Evolutionary conservation across 2,329 filamentous ascomycete genomes (phyloP).

Genomic region (Penicillium sp.): DNA sequence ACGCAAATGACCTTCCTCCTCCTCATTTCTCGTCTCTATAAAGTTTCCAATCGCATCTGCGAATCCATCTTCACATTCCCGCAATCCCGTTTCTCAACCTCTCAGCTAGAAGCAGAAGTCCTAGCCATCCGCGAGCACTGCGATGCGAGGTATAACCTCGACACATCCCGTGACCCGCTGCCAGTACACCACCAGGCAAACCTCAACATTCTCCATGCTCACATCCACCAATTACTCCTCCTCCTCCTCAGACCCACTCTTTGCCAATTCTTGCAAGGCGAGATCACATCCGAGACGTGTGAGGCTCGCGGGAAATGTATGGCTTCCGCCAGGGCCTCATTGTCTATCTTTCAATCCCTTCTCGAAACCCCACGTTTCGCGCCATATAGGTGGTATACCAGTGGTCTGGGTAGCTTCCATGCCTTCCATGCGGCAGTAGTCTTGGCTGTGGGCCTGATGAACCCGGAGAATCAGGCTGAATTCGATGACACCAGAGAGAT

Average conservation of each 20-base stretch:
- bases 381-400: constrained; percentile 47
- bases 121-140: constrained; percentile 37
- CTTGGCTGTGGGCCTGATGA: constrained; percentile 34
- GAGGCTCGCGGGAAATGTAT: constrained; percentile 39
- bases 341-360: constrained; percentile 40
- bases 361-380: constrained; percentile 37
- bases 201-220: constrained; percentile 46
- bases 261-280: constrained; percentile 38
- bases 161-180: constrained; percentile 31
- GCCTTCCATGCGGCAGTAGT: constrained; percentile 47
- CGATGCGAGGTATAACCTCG: constrained; percentile 35
- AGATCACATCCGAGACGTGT: constrained; percentile 36
- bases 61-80: constrained; percentile 38
- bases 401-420: constrained; percentile 46
- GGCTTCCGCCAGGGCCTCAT: constrained; percentile 38
- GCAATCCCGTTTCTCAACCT: constrained; percentile 26
- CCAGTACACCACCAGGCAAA: constrained; percentile 44
- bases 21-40: constrained; percentile 42
- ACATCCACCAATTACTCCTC: constrained; percentile 44
- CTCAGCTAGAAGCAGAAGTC: constrained; percentile 38
- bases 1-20: constrained; percentile 50
- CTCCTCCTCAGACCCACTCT: constrained; percentile 43
- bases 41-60: constrained; percentile 43
- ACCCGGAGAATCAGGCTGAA: constrained; percentile 35
- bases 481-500: constrained; percentile 35